Evolutionary conservation across 495 filamentous ascomycete genomes (phyloP).

Genomic region (Penicillium longicatenatum): DNA sequence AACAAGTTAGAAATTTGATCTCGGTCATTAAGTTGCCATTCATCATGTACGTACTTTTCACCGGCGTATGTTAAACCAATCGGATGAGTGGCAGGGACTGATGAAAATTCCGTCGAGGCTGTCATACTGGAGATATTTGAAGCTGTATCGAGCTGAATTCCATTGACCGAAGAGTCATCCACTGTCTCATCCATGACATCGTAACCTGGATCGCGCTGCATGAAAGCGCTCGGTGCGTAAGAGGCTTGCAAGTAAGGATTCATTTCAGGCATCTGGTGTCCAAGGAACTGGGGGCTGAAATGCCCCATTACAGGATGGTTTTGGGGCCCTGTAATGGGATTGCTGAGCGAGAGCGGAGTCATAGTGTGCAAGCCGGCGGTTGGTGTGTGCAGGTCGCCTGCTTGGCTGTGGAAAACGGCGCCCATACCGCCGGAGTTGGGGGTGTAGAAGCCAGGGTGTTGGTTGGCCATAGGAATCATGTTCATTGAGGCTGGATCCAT

Average conservation of each 20-base stretch:
- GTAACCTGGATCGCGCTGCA: slow-evolving; percentile 74
- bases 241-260: slow-evolving; percentile 68
- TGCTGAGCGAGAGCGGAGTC: slow-evolving; percentile 83
- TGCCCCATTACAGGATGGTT: slow-evolving; percentile 13
- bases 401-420: slow-evolving; percentile 77
- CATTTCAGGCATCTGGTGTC: slow-evolving; percentile 70
- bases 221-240: slow-evolving; percentile 79
- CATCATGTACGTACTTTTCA: slow-evolving; percentile 54
- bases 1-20: slow-evolving; percentile 10
- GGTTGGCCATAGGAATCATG: slow-evolving; percentile 73
- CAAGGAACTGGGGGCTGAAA: slow-evolving; percentile 49
- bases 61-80: slow-evolving; percentile 30
- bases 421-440: slow-evolving; percentile 86
- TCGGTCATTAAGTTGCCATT: not conserved
- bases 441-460: slow-evolving; percentile 82
- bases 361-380: slow-evolving; percentile 61
- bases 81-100: slow-evolving; percentile 9
- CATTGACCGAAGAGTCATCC: slow-evolving; percentile 61
- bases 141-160: slow-evolving; percentile 40
- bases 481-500: slow-evolving; percentile 82
- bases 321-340: slow-evolving; percentile 55
- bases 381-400: slow-evolving; percentile 90
- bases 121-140: slow-evolving; percentile 28
- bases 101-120: slow-evolving; percentile 25
- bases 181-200: slow-evolving; percentile 69